A percentile compares a stretch with the other conserved stretches of the same genome.
phyloP scores from a whole-genome alignment of 129 eudicot species.

The Kitagawia praeruptora region DNA sequence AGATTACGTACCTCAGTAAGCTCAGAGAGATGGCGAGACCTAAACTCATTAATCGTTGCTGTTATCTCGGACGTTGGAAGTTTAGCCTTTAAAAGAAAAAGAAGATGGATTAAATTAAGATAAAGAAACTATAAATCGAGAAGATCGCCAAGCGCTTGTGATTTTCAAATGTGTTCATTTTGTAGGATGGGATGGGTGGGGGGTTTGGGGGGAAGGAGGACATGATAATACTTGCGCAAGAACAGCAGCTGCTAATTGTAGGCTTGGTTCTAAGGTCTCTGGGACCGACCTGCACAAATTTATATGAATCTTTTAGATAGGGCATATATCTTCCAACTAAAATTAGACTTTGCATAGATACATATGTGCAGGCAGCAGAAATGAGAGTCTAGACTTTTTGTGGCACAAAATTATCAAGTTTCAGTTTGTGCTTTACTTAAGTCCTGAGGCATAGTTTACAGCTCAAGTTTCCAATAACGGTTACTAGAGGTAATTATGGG shows the following conservation, averaged over 20 bases:
- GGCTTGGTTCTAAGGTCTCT: conserved; percentile 96
- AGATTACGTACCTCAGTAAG: too few relatives aligned
- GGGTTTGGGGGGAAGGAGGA: too few relatives aligned
- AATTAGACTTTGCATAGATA: neutral
- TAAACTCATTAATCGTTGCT: too few relatives aligned
- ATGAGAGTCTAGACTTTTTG: neutral
- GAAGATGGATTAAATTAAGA: neutral
- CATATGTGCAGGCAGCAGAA: neutral
- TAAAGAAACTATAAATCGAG: neutral
- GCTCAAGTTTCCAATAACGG: neutral
- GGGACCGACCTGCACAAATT: conserved; percentile 74
- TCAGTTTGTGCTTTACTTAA: neutral
- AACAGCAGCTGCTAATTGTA: conserved; percentile 96
- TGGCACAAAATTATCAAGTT: neutral
- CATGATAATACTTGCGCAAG: conserved; percentile 54
- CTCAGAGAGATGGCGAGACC: too few relatives aligned
- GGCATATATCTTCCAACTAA: neutral
- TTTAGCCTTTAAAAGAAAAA: conserved; percentile 54
- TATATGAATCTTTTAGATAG: conserved; percentile 3
- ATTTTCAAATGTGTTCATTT: too few relatives aligned
- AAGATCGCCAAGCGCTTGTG: neutral
- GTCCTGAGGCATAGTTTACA: too few relatives aligned
- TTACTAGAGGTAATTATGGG: neutral
- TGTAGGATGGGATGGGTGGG: too few relatives aligned
- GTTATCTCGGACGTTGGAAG: conserved; percentile 89